These are phyloP conservation scores for Boletus coccyginus DNA, from an alignment of 768 basidiomycete genomes.

Conservation along the genomic window DNA sequence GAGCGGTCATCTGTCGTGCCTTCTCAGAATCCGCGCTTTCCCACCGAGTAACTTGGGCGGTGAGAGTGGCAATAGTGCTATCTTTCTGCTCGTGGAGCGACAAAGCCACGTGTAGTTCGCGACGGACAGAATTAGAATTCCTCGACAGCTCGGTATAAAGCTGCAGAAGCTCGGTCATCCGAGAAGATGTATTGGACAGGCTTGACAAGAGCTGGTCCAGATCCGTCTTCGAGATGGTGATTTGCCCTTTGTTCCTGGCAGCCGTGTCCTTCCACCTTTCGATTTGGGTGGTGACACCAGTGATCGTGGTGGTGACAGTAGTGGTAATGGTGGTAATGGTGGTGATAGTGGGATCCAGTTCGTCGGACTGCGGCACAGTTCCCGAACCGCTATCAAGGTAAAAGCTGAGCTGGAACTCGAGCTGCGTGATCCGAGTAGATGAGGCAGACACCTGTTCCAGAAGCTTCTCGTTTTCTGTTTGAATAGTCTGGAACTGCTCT, in stretches of 20 bases:
- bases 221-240: slow-evolving; percentile 2
- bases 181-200: background rate
- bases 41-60: too few species aligned
- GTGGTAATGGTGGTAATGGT: background rate
- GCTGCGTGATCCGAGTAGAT: background rate
- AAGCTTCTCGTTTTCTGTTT: background rate
- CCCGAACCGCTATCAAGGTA: too few species aligned
- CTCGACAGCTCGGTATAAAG: background rate
- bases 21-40: background rate
- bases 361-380: background rate
- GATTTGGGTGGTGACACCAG: background rate
- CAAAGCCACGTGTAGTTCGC: background rate
- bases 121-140: background rate
- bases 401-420: slow-evolving; percentile 1
- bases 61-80: too few species aligned
- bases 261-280: background rate
- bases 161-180: background rate
- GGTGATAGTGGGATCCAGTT: background rate
- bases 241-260: background rate
- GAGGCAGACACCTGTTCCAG: background rate
- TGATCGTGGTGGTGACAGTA: background rate
- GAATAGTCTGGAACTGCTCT: background rate
- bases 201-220: slow-evolving; percentile 3
- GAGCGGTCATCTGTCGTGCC: background rate
- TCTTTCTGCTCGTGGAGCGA: background rate